phyloP scores from a whole-genome alignment of 2,329 filamentous ascomycete species.

The Ophiostoma ips region DNA sequence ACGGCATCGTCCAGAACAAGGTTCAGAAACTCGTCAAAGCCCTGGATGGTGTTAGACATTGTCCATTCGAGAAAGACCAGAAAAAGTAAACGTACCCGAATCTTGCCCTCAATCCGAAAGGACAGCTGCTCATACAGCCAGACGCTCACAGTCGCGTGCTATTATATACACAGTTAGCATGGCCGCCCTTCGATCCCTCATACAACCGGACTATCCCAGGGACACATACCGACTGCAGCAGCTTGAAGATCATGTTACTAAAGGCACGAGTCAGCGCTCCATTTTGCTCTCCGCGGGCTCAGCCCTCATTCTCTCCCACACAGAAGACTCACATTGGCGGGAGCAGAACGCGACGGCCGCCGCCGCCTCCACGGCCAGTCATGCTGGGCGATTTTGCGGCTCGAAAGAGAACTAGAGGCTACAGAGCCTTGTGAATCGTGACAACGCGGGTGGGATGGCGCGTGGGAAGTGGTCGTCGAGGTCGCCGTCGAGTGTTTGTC shows the following conservation, averaged over 20 bases:
- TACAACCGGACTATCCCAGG: neutral
- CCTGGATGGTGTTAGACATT: slow-evolving; percentile 33
- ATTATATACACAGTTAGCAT: slow-evolving; percentile 23
- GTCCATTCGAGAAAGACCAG: neutral
- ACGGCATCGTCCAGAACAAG: slow-evolving; percentile 82
- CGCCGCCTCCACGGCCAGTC: slow-evolving; percentile 46
- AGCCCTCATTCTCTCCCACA: neutral
- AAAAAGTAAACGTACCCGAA: slow-evolving; percentile 48
- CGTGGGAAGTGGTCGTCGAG: no score
- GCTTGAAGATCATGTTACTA: slow-evolving; percentile 80
- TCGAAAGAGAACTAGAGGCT: neutral
- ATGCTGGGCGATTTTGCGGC: slow-evolving; percentile 21
- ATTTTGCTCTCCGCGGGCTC: no score
- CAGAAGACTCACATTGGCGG: slow-evolving; percentile 33
- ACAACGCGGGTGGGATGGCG: no score
- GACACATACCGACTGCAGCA: slow-evolving; percentile 45
- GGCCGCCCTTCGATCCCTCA: neutral
- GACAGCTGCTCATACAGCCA: slow-evolving; percentile 96
- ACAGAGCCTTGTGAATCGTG: no score
- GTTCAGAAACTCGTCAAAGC: slow-evolving; percentile 99
- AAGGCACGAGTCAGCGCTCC: neutral
- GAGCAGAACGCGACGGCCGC: slow-evolving; percentile 45
- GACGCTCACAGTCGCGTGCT: slow-evolving; percentile 75
- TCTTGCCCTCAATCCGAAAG: slow-evolving; percentile 91
- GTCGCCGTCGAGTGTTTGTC: no score